These are phyloP conservation scores for Myrica gale DNA, from an alignment of 306 rosid genomes.

Conservation along the genomic window DNA sequence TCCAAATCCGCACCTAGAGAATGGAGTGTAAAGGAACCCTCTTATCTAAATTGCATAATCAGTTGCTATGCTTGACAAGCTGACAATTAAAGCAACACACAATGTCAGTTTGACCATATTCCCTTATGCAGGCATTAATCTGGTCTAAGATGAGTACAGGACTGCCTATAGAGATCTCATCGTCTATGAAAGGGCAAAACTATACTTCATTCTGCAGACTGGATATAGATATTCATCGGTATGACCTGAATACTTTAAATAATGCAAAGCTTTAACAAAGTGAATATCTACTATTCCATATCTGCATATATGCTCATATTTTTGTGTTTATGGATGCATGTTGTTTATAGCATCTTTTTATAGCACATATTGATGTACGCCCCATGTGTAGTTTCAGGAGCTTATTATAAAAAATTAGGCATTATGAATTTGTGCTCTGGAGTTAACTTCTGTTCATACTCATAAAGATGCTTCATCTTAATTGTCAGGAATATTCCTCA, in stretches of 20 bases:
- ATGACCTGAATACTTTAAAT: constrained; percentile 25
- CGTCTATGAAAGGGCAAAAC: constrained; percentile 80
- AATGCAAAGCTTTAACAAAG: not conserved
- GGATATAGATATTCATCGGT: constrained; percentile 93
- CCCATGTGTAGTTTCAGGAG: not conserved
- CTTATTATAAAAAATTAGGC: not conserved
- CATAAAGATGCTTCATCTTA: constrained; percentile 23
- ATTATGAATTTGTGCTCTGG: not conserved
- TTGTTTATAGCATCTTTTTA: too few species aligned
- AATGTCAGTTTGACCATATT: constrained; percentile 10
- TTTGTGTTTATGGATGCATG: not conserved
- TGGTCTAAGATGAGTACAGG: constrained; percentile 99
- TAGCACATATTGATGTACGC: not conserved
- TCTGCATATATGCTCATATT: not conserved
- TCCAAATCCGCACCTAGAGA: not conserved
- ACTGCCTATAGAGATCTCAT: constrained; percentile 86
- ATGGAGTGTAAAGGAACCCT: not conserved
- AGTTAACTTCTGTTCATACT: constrained; percentile 21
- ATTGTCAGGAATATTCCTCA: constrained; percentile 86
- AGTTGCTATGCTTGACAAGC: constrained; percentile 14
- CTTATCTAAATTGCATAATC: constrained; percentile 1
- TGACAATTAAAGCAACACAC: constrained; percentile 9
- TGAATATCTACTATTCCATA: not conserved
- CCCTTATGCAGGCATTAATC: constrained; percentile 71
- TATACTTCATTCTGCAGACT: constrained; percentile 79